Percentiles rank a stretch among this genome's conserved stretches.
These are phyloP conservation scores for Beauveria asiatica DNA, from an alignment of 2,329 filamentous ascomycete genomes.

Conservation along the genomic window DNA sequence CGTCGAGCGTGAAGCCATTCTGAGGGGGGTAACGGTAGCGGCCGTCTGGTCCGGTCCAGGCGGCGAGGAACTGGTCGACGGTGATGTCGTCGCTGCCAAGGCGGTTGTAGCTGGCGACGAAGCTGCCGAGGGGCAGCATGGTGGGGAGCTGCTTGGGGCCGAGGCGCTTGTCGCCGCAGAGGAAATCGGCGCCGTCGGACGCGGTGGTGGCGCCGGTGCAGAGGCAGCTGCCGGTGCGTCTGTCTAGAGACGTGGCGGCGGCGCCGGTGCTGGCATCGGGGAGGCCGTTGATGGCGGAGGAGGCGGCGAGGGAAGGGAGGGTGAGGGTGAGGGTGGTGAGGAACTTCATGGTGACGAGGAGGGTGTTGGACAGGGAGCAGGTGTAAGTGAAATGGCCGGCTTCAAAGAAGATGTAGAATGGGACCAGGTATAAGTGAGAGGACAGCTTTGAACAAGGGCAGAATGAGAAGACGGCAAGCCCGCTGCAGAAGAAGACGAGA, in stretches of 20 bases:
- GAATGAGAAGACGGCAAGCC: no score
- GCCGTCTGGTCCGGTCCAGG: conserved; percentile 22
- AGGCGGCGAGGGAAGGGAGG: conserved; percentile 12
- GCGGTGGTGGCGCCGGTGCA: conserved; percentile 15
- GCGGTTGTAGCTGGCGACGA: conserved; percentile 26
- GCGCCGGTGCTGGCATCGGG: not conserved
- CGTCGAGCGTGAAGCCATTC: conserved; percentile 33
- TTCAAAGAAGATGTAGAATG: no score
- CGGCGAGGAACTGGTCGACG: conserved; percentile 27
- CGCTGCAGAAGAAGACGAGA: no score
- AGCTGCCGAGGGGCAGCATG: conserved; percentile 24
- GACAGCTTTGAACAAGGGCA: no score
- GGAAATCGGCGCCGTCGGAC: conserved; percentile 17
- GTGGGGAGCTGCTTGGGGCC: conserved; percentile 27
- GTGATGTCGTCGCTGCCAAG: conserved; percentile 25
- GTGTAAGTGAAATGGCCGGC: not conserved
- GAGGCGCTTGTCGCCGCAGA: conserved; percentile 30
- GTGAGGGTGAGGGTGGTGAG: conserved; percentile 10
- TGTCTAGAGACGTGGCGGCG: not conserved
- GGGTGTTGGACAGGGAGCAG: no score
- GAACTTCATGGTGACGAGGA: conserved; percentile 20
- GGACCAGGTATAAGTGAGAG: no score
- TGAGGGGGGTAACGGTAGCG: conserved; percentile 30
- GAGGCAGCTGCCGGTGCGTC: conserved; percentile 11
- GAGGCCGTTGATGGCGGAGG: not conserved